A percentile compares a stretch with the other conserved stretches of the same genome.
These are phyloP conservation scores for Dendrobium chrysotoxum DNA, from an alignment of 106 monocot genomes.

Conservation along the genomic window DNA sequence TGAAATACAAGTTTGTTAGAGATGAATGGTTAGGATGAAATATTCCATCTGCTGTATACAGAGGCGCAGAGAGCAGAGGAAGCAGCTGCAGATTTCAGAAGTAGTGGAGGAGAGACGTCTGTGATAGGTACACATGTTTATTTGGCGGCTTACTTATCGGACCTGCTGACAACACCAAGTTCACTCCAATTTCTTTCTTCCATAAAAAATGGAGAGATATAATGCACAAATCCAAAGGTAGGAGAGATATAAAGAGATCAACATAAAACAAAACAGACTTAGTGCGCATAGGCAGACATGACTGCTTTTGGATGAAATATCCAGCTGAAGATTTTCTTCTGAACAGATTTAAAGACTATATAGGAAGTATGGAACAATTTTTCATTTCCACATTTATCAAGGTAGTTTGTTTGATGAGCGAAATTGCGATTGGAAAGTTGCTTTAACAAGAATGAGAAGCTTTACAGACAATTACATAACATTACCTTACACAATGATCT, in stretches of 20 bases:
- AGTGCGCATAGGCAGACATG: not conserved
- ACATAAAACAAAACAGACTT: not conserved
- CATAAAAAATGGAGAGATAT: not conserved
- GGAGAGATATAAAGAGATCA: not conserved
- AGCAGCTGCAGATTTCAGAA: no score
- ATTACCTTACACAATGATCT: no score
- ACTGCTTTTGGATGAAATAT: not conserved
- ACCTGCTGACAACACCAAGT: no score
- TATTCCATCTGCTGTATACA: no score
- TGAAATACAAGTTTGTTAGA: no score
- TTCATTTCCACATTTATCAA: not conserved
- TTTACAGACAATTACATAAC: not conserved
- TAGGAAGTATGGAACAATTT: not conserved
- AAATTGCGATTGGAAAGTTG: not conserved
- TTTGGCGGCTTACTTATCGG: no score
- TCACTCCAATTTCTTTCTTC: no score
- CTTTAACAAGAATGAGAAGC: not conserved
- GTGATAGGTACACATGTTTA: no score
- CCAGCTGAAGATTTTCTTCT: not conserved
- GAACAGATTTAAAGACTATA: not conserved
- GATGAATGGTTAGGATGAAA: no score
- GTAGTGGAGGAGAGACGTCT: no score
- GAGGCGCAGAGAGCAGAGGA: no score
- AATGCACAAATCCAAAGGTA: not conserved
- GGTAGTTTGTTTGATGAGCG: not conserved